A percentile compares a stretch with the other conserved stretches of the same genome.
Evolutionary conservation across 1,139 yeast genomes (phyloP).

Genomic region (Zygoascus hellenicus): DNA sequence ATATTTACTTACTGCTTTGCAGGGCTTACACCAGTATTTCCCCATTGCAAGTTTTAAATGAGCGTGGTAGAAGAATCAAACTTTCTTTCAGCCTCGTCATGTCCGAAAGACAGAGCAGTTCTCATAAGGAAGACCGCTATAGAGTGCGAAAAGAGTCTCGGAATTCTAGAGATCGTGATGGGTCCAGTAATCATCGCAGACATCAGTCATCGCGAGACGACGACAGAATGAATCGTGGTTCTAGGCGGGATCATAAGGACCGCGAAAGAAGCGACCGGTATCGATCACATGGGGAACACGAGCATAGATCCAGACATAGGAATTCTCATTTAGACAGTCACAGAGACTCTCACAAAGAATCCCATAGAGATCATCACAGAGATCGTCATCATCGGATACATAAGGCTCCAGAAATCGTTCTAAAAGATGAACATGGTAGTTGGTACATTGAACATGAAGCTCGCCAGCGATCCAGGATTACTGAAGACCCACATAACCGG

Average conservation of each 20-base stretch:
- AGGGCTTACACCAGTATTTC: slow-evolving; percentile 42
- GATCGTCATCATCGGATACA: slow-evolving; percentile 10
- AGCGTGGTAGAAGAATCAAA: not conserved
- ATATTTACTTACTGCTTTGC: slow-evolving; percentile 36
- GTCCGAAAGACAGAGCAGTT: not conserved
- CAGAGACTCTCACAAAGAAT: slow-evolving; percentile 1
- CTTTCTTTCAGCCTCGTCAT: slow-evolving; percentile 1
- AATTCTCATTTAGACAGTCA: not conserved
- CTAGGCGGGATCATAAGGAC: not conserved
- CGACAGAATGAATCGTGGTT: not conserved
- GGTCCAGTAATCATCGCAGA: no score
- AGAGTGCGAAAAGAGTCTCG: no score
- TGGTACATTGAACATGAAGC: slow-evolving; percentile 27
- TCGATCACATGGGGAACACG: not conserved
- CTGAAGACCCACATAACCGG: slow-evolving; percentile 1
- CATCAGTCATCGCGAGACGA: not conserved
- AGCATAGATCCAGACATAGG: not conserved
- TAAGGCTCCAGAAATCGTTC: slow-evolving; percentile 3
- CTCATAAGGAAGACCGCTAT: no score
- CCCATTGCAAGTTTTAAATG: slow-evolving; percentile 28
- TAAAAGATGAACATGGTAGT: slow-evolving; percentile 22
- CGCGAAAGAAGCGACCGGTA: not conserved
- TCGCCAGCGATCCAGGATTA: slow-evolving; percentile 9
- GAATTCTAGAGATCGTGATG: no score
- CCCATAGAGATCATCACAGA: slow-evolving; percentile 9